phyloP scores from a whole-genome alignment of 176 grass and related monocot genomes.

The Carex cristatella region DNA sequence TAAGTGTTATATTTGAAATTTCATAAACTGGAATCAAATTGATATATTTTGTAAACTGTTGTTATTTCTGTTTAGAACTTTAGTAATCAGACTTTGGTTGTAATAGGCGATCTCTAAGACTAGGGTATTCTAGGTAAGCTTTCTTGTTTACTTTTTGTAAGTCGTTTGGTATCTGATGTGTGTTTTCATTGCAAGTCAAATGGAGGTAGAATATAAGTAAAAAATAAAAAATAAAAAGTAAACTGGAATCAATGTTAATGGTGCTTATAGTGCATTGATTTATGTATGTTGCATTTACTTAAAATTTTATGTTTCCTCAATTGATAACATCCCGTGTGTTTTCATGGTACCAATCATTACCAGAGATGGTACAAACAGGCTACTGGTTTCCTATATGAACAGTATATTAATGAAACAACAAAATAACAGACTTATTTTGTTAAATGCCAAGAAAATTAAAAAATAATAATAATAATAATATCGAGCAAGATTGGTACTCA shows the following conservation, averaged over 20 bases:
- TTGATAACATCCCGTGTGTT: background rate
- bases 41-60: too few species aligned
- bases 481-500: slow-evolving; percentile 33
- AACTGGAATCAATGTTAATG: background rate
- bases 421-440: background rate
- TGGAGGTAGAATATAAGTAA: too few species aligned
- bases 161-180: too few species aligned
- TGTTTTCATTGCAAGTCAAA: too few species aligned
- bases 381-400: too few species aligned
- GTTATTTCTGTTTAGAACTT: too few species aligned
- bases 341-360: background rate
- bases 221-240: too few species aligned
- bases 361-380: background rate
- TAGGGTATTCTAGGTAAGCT: too few species aligned
- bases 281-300: background rate
- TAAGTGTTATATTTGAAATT: background rate
- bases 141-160: too few species aligned
- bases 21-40: too few species aligned
- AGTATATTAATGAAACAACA: background rate
- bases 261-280: background rate
- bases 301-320: background rate
- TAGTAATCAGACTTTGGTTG: too few species aligned
- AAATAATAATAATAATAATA: background rate
- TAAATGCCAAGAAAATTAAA: background rate
- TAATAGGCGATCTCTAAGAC: too few species aligned